Percentiles rank a stretch among this genome's conserved stretches.
phyloP scores from a whole-genome alignment of 257 asterid genomes.

The Linaria vulgaris region DNA sequence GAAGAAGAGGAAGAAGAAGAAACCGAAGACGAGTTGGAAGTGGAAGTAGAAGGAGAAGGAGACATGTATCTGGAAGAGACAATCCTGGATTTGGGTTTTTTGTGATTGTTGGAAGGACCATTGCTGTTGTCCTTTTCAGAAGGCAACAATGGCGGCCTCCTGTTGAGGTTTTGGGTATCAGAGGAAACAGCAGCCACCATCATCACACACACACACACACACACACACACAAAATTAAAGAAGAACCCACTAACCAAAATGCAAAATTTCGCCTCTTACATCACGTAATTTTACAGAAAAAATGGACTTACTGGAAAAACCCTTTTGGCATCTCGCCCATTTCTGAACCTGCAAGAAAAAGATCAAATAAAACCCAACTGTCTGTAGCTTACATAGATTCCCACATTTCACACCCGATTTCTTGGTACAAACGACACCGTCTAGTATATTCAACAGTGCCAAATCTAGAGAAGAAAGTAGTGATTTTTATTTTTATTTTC shows the following conservation, averaged over 20 bases:
- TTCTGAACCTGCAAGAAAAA: constrained; percentile 21
- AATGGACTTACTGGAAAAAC: constrained; percentile 42
- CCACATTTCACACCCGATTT: constrained; percentile 40
- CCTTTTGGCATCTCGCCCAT: constrained; percentile 30
- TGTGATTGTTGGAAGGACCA: constrained; percentile 50
- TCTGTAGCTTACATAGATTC: no score
- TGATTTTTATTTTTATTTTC: no score
- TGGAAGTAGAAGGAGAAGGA: constrained; percentile 77
- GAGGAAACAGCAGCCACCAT: constrained; percentile 90
- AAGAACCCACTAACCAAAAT: constrained; percentile 26
- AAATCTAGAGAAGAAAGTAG: constrained; percentile 24
- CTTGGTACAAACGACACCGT: neutral
- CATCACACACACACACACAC: constrained; percentile 40
- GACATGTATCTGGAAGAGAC: constrained; percentile 89
- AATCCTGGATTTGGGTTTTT: constrained; percentile 69
- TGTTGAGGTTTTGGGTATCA: constrained; percentile 50
- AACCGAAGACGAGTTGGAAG: constrained; percentile 67
- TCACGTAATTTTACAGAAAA: constrained; percentile 31
- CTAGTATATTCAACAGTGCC: no score
- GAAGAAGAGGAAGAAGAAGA: constrained; percentile 64
- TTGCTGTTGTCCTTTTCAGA: constrained; percentile 69
- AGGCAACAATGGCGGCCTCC: constrained; percentile 77
- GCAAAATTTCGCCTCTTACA: constrained; percentile 51
- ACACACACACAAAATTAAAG: no score
- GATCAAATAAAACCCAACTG: no score